Conservation (phyloP, 805 yeast species). For the Pichia kluyveri region DNA sequence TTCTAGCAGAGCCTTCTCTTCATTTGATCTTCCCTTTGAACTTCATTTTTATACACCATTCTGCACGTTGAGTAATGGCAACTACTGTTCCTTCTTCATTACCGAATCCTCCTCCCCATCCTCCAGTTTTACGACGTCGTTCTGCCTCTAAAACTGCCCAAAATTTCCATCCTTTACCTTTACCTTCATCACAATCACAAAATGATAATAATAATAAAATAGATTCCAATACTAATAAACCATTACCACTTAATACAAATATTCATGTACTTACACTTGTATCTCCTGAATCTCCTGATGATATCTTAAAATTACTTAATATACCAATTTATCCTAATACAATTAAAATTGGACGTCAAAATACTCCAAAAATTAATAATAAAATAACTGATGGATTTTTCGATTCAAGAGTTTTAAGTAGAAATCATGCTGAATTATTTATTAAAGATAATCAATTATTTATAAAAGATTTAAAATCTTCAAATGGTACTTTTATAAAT, state of each 20-base stretch:
- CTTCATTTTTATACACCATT: no score
- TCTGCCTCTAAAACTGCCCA: slow-evolving; percentile 26
- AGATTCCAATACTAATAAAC: not conserved
- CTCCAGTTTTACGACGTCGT: slow-evolving; percentile 16
- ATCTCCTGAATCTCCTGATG: slow-evolving; percentile 67
- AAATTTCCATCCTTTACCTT: slow-evolving; percentile 22
- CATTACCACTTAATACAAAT: slow-evolving; percentile 18
- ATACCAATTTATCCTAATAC: slow-evolving; percentile 80
- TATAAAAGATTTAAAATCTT: slow-evolving; percentile 79
- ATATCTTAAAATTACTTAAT: slow-evolving; percentile 56
- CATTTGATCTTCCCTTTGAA: no score
- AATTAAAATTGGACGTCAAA: slow-evolving; percentile 83
- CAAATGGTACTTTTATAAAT: slow-evolving; percentile 92
- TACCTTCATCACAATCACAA: not conserved
- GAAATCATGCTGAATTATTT: slow-evolving; percentile 90
- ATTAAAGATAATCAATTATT: slow-evolving; percentile 55
- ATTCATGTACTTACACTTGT: slow-evolving; percentile 60
- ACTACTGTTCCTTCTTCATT: not conserved
- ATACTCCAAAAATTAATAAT: slow-evolving; percentile 50
- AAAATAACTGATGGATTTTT: slow-evolving; percentile 81
- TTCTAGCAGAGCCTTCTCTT: no score
- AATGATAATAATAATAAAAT: not conserved
- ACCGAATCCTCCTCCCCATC: not conserved
- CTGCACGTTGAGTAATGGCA: not conserved
- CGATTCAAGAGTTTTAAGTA: slow-evolving; percentile 83